Conservation (phyloP, 345 rosid genomes). For the Eucalyptus urophylla region DNA sequence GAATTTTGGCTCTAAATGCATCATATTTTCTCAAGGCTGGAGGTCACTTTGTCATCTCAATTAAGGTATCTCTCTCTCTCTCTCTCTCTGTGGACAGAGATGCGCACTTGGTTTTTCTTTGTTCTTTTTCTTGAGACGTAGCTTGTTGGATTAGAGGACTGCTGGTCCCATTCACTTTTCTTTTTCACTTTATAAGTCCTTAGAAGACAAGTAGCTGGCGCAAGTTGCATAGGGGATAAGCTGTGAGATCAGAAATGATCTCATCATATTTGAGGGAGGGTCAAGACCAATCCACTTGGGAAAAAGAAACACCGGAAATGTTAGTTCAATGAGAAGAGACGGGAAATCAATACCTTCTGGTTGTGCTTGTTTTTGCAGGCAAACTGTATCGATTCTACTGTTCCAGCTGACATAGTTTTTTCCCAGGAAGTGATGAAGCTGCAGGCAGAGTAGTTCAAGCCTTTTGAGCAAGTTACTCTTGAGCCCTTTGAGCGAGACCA, state of each 20-base stretch:
- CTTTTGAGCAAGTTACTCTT: slow-evolving; percentile 72
- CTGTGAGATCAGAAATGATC: neutral
- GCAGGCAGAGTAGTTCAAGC: slow-evolving; percentile 76
- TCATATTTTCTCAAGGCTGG: slow-evolving; percentile 79
- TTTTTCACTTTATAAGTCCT: neutral
- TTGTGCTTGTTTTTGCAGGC: slow-evolving; percentile 24
- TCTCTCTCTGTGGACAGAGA: no score
- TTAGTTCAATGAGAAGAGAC: neutral
- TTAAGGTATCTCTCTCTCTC: slow-evolving; percentile 45
- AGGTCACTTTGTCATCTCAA: slow-evolving; percentile 93
- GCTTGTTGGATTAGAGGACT: no score
- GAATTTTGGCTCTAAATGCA: slow-evolving; percentile 85
- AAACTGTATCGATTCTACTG: slow-evolving; percentile 84
- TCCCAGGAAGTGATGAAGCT: slow-evolving; percentile 81
- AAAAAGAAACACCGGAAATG: neutral
- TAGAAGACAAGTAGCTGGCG: neutral
- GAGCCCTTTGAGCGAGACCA: slow-evolving; percentile 97
- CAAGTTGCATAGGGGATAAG: neutral
- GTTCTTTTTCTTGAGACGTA: no score
- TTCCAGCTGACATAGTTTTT: slow-evolving; percentile 75
- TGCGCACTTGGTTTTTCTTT: no score
- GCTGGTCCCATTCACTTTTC: neutral
- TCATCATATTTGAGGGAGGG: neutral
- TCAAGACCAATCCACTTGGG: neutral
- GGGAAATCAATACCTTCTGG: neutral